Conservation (phyloP, 306 rosid genomes). For the Prunus mira region DNA sequence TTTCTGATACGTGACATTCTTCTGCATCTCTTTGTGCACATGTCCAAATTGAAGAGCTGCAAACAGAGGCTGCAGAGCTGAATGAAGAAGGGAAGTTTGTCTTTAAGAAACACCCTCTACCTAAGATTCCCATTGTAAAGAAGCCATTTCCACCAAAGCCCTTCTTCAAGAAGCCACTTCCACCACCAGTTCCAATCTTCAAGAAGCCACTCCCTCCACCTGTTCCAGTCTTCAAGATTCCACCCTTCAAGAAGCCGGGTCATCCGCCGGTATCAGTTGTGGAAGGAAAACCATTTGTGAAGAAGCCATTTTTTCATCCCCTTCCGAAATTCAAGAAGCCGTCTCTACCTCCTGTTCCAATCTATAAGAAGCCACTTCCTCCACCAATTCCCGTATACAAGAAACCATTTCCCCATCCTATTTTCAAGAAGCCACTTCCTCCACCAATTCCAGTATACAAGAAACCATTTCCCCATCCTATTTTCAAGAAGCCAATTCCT, state of each 20-base stretch:
- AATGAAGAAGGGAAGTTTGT: slow-evolving; percentile 16
- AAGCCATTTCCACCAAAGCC: slow-evolving; percentile 12
- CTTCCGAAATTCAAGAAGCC: slow-evolving; percentile 17
- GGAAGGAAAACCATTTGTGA: neutral
- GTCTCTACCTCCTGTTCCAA: neutral
- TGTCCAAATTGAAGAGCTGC: neutral
- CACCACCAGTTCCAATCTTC: neutral
- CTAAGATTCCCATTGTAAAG: neutral
- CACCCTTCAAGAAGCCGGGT: slow-evolving; percentile 6
- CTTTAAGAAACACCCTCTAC: neutral
- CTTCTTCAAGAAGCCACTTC: slow-evolving; percentile 16
- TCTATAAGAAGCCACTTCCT: slow-evolving; percentile 7
- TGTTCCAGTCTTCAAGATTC: slow-evolving; percentile 4
- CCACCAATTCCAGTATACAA: slow-evolving; percentile 4
- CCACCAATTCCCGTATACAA: slow-evolving; percentile 5
- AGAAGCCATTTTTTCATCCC: slow-evolving; percentile 12
- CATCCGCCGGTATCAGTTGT: neutral
- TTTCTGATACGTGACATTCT: too few relatives aligned
- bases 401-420: slow-evolving; percentile 8
- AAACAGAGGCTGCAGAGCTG: neutral
- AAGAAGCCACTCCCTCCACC: slow-evolving; percentile 3
- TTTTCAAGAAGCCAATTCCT: slow-evolving; percentile 14
- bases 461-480: slow-evolving; percentile 8
- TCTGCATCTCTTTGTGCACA: neutral
- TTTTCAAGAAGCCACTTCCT: slow-evolving; percentile 12